These are phyloP conservation scores for Thalia dealbata DNA, from an alignment of 176 grass and related monocot species.

Conservation along the genomic window DNA sequence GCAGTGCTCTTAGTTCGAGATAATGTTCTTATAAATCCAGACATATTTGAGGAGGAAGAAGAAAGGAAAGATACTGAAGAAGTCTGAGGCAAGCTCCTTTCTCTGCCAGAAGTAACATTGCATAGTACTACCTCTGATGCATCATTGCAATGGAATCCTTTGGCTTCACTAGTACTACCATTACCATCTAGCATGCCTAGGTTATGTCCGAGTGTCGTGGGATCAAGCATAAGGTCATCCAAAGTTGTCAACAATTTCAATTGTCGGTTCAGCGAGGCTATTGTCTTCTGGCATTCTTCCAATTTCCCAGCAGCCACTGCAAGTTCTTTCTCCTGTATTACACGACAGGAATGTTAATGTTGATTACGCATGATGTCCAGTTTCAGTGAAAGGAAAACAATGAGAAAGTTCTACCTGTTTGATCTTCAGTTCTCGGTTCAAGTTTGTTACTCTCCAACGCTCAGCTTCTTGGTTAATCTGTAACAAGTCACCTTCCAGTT, in stretches of 20 bases:
- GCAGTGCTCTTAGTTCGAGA: neutral
- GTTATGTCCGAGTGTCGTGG: constrained; percentile 24
- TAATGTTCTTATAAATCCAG: constrained; percentile 17
- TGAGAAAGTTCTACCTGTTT: constrained; percentile 52
- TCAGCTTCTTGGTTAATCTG: constrained; percentile 49
- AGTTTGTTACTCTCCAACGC: constrained; percentile 36
- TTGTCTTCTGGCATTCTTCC: constrained; percentile 89
- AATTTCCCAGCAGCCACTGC: constrained; percentile 72
- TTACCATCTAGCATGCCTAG: constrained; percentile 22
- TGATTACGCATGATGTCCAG: neutral
- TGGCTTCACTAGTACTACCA: constrained; percentile 3
- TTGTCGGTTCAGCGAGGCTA: constrained; percentile 73
- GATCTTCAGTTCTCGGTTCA: constrained; percentile 63
- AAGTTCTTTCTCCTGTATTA: constrained; percentile 59
- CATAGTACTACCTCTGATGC: neutral
- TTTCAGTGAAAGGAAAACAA: neutral
- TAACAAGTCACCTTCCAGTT: constrained; percentile 64
- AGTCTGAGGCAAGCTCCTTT: constrained; percentile 11
- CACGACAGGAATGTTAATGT: neutral
- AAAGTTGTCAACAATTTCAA: constrained; percentile 71
- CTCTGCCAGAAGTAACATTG: constrained; percentile 22
- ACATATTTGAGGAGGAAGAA: constrained; percentile 20
- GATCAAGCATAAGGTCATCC: constrained; percentile 21
- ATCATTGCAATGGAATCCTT: constrained; percentile 5
- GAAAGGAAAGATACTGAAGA: constrained; percentile 2